phyloP scores from a whole-genome alignment of 129 eudicot genomes.

The Flaveria ramosissima region DNA sequence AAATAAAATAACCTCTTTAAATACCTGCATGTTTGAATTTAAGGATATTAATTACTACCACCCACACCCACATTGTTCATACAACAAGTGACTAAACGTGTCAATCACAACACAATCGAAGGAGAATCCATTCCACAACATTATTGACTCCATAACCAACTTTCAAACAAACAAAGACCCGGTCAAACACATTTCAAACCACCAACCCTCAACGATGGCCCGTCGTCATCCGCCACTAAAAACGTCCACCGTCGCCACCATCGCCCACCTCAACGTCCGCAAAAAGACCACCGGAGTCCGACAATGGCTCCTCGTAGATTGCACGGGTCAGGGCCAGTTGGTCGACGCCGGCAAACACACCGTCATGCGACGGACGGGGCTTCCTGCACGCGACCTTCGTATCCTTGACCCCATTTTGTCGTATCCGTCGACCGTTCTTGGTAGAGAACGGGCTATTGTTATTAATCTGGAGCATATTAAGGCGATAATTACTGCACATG shows the following conservation, averaged over 20 bases:
- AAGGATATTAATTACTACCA: no score
- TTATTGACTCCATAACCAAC: no score
- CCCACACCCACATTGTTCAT: no score
- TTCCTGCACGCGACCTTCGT: conserved; percentile 34
- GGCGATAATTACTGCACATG: conserved; percentile 87
- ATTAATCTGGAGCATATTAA: conserved; percentile 91
- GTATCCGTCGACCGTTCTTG: conserved; percentile 37
- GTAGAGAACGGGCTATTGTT: conserved; percentile 70
- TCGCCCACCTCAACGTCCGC: conserved; percentile 28
- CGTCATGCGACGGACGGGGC: conserved; percentile 26
- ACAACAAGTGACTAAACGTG: no score
- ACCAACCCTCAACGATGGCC: conserved; percentile 27
- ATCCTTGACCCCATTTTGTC: conserved; percentile 28
- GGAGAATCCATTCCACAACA: no score
- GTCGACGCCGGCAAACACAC: conserved; percentile 37
- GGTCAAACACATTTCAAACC: conserved; percentile 32
- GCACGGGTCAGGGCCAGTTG: conserved; percentile 35
- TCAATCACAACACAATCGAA: no score
- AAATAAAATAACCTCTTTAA: no score
- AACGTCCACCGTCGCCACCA: conserved; percentile 2
- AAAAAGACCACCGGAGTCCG: conserved; percentile 34
- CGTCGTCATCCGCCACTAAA: conserved; percentile 36
- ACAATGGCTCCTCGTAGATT: conserved; percentile 41
- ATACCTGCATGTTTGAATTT: no score
- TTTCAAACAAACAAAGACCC: conserved; percentile 12